Base-by-base conservation (phyloP, 2,329 filamentous ascomycete genomes). In the Neofusicoccum ribis region DNA sequence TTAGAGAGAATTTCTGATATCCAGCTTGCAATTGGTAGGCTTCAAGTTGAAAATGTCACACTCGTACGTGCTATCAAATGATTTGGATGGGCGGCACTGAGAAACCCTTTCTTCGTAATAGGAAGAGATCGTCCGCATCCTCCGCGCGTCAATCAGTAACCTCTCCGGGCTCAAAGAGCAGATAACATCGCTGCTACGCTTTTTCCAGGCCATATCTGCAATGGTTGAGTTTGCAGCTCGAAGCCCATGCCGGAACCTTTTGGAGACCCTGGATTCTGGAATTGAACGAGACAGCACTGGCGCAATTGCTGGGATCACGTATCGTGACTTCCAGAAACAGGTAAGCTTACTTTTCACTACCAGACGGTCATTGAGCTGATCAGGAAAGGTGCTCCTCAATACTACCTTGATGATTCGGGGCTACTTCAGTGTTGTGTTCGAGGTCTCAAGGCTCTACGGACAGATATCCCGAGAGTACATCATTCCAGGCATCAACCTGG, bases 141-240 rank as follows among this genome's bases (percentile, higher is more conserved):
- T 64, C 9, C 62, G 62, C 8, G 62, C 62, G 2, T 56, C 49
- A 23, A 64, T 64, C 23, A 54, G 20, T 7, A 50, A 50, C 12
- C 50, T 64, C 0, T 23, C 62, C 3, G 62, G 49, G 2, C 6
- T 64, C 1, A 64, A 64, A 46, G 62, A 54, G 34, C 62, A 64
- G 15, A 64, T 64, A 11, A 64, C 62, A 8, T 20, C 17, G 2
- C 47, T 64, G 7, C 41, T 64, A 9, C 62, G 52, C 23, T 64
- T 64, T 27, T 64, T 64, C 39, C 36, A 64, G 44, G 62, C 49
- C 12, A 64, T 64, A 9, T 39, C 62, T 8, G 41, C 17, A 2
- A 64, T 64, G 62, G 62, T 64, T n/a, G 62, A 64, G 62, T 64
- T 64, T 27, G 62, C 62, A 11, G 62, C 62, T 3, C 47, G 49